Percentiles rank a stretch among this genome's conserved stretches.
These are phyloP conservation scores for Penicillium sp. DNA, from an alignment of 2,329 filamentous ascomycete species.

Conservation along the genomic window DNA sequence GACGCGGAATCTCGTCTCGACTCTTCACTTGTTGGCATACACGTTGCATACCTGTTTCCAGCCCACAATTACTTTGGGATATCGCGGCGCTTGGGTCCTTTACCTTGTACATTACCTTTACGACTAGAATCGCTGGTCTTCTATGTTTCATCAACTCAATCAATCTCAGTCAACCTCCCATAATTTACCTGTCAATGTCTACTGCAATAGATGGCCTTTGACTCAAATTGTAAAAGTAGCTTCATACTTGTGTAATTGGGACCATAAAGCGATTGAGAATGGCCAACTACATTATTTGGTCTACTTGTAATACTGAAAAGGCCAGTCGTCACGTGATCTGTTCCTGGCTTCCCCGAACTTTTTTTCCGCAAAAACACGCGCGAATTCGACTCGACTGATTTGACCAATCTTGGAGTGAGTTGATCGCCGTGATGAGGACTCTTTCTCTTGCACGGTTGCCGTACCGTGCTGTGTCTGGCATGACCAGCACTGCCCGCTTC, in stretches of 20 bases:
- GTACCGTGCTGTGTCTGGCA: slow-evolving; percentile 39
- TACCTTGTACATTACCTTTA: slow-evolving; percentile 30
- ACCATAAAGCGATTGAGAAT: background rate
- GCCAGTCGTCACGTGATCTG: slow-evolving; percentile 34
- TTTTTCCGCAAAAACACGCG: slow-evolving; percentile 34
- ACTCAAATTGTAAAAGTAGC: too few species aligned
- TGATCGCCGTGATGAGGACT: slow-evolving; percentile 41
- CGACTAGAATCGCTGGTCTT: slow-evolving; percentile 14
- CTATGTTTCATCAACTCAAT: slow-evolving; percentile 18
- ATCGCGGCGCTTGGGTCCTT: slow-evolving; percentile 27
- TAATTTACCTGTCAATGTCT: background rate
- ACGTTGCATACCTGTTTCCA: slow-evolving; percentile 24
- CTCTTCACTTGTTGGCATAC: slow-evolving; percentile 16
- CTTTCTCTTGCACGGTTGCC: slow-evolving; percentile 45
- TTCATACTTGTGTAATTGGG: too few species aligned
- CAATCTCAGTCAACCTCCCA: slow-evolving; percentile 8
- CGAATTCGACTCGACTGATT: slow-evolving; percentile 27
- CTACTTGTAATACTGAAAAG: slow-evolving; percentile 25
- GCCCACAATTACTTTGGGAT: slow-evolving; percentile 14
- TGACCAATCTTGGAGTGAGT: slow-evolving; percentile 30
- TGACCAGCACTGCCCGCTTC: slow-evolving; percentile 38
- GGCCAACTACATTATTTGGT: background rate
- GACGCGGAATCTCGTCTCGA: slow-evolving; percentile 11
- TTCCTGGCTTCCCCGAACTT: slow-evolving; percentile 42
- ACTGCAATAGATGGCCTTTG: background rate